A percentile compares a stretch with the other conserved stretches of the same genome.
Conservation (phyloP, 345 rosid genomes). For the Hibiscus syriacus region DNA sequence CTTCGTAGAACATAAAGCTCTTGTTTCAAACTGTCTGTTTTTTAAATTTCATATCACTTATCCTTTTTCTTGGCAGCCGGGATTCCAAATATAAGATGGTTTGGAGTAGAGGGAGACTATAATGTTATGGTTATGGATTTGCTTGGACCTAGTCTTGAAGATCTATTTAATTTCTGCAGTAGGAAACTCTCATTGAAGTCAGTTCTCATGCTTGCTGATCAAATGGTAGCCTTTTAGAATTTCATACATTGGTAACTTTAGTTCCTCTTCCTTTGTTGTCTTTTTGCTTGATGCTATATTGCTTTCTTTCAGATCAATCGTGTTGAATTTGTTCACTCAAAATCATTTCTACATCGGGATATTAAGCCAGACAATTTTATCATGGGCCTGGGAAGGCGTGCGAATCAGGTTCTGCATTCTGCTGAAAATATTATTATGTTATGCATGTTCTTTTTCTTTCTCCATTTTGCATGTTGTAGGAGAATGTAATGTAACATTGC, state of each 20-base stretch:
- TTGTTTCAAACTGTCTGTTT: not conserved
- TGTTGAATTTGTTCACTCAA: conserved; percentile 85
- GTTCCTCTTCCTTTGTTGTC: not conserved
- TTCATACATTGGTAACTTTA: not conserved
- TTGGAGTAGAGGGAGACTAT: conserved; percentile 83
- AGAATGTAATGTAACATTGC: conserved; percentile 2
- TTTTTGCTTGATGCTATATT: not conserved
- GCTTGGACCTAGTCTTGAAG: conserved; percentile 98
- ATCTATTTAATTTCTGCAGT: conserved; percentile 79
- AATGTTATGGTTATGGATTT: conserved; percentile 94
- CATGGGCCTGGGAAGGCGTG: conserved; percentile 94
- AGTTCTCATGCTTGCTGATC: conserved; percentile 97
- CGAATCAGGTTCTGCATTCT: conserved; percentile 54
- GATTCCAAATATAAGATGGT: conserved; percentile 91
- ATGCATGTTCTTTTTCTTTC: not conserved
- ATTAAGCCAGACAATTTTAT: conserved; percentile 93
- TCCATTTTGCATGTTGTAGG: not conserved
- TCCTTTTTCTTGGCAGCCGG: conserved; percentile 53
- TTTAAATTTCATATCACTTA: not conserved
- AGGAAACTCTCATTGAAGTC: conserved; percentile 86
- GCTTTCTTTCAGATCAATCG: conserved; percentile 55
- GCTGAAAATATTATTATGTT: not conserved
- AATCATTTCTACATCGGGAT: conserved; percentile 90
- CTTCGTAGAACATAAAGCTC: not conserved
- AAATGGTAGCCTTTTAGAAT: conserved; percentile 54